Conservation (phyloP, 1,284 basidiomycete genomes). For the Kalmanozyma brasiliensis region DNA sequence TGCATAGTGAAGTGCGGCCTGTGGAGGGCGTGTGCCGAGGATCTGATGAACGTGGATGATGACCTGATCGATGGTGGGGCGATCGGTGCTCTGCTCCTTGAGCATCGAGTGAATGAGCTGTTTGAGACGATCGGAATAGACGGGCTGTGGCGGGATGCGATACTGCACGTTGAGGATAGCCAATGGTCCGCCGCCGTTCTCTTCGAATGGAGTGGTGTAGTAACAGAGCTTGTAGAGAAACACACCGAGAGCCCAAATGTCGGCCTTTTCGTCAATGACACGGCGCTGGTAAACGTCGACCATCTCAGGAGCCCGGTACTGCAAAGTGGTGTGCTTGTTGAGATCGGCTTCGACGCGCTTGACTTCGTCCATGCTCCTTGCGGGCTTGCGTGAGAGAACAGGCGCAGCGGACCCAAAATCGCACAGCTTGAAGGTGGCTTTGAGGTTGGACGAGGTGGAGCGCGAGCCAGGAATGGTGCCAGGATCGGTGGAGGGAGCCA, state of each 20-base stretch:
- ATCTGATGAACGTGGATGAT: slow-evolving; percentile 55
- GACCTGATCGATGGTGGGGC: slow-evolving; percentile 59
- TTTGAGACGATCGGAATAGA: slow-evolving; percentile 88
- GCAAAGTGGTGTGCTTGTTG: slow-evolving; percentile 91
- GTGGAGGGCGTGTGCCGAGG: slow-evolving; percentile 51
- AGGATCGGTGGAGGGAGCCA: slow-evolving; percentile 68
- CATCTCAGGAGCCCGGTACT: slow-evolving; percentile 97
- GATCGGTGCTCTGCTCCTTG: slow-evolving; percentile 55
- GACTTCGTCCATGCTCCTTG: slow-evolving; percentile 70
- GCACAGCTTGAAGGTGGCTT: slow-evolving; percentile 84
- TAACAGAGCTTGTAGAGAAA: slow-evolving; percentile 88
- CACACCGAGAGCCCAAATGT: slow-evolving; percentile 82
- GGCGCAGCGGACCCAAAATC: slow-evolving; percentile 95
- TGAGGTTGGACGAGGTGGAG: slow-evolving; percentile 71
- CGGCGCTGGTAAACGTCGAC: slow-evolving; percentile 86
- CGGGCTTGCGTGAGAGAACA: slow-evolving; percentile 50
- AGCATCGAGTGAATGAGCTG: slow-evolving; percentile 75
- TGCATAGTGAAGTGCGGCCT: slow-evolving; percentile 49
- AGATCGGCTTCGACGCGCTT: slow-evolving; percentile 88
- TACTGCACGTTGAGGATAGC: slow-evolving; percentile 98
- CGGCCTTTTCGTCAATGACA: slow-evolving; percentile 88
- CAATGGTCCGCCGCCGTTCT: slow-evolving; percentile 82
- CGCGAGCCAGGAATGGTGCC: slow-evolving; percentile 37
- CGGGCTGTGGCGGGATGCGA: slow-evolving; percentile 75
- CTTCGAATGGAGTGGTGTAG: slow-evolving; percentile 92